Evolutionary conservation across 306 rosid species (phyloP).

Genomic region (Carpinus fangiana): DNA sequence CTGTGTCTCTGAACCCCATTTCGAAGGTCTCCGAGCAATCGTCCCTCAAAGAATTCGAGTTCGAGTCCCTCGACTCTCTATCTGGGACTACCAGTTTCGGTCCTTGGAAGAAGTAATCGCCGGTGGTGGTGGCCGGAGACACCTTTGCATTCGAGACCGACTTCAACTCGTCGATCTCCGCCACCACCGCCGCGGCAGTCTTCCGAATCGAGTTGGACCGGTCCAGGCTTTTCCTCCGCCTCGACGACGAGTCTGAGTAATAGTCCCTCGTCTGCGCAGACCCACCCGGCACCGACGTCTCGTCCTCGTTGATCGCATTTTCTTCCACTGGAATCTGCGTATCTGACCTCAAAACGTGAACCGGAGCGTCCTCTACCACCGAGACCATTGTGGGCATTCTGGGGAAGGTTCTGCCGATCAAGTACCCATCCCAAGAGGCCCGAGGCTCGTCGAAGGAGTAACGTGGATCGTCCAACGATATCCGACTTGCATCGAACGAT

Average conservation of each 20-base stretch:
- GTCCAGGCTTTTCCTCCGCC: slow-evolving; percentile 89
- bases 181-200: slow-evolving; percentile 93
- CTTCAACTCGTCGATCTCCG: slow-evolving; percentile 86
- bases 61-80: slow-evolving; percentile 66
- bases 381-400: slow-evolving; percentile 94
- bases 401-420: slow-evolving; percentile 60
- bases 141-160: slow-evolving; percentile 73
- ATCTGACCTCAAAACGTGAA: slow-evolving; percentile 64
- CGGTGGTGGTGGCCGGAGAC: slow-evolving; percentile 51
- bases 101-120: slow-evolving; percentile 54
- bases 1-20: slow-evolving; percentile 49
- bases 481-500: slow-evolving; percentile 64
- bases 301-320: slow-evolving; percentile 50
- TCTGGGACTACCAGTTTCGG: slow-evolving; percentile 52
- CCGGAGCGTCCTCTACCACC: slow-evolving; percentile 94
- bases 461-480: slow-evolving; percentile 86
- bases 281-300: slow-evolving; percentile 65
- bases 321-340: slow-evolving; percentile 83
- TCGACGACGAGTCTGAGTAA: slow-evolving; percentile 70
- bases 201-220: slow-evolving; percentile 85
- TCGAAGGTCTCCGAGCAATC: slow-evolving; percentile 78
- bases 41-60: slow-evolving; percentile 72
- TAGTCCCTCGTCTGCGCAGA: slow-evolving; percentile 80
- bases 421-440: slow-evolving; percentile 95
- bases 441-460: slow-evolving; percentile 92